phyloP scores from a whole-genome alignment of 1,284 basidiomycete genomes.

The Irpex sp. region DNA sequence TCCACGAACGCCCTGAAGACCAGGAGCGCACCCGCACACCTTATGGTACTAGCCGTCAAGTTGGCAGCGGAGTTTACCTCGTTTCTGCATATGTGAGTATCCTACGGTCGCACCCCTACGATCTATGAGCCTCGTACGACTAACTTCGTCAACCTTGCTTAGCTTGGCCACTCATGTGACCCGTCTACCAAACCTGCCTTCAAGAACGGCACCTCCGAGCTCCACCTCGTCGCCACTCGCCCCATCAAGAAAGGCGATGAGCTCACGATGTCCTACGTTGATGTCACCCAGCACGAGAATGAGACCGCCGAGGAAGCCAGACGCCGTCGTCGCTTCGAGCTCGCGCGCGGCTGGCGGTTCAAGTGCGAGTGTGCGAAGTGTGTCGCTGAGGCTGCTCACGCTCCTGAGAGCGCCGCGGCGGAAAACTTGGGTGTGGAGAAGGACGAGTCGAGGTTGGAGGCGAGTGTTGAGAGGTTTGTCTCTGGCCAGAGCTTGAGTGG shows the following conservation, averaged over 20 bases:
- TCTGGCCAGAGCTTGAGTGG: not conserved
- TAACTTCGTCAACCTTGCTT: not conserved
- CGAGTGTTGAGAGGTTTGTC: conserved; percentile 33
- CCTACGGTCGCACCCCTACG: not conserved
- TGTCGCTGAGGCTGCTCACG: conserved; percentile 37
- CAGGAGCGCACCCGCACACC: conserved; percentile 69
- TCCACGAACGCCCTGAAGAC: conserved; percentile 53
- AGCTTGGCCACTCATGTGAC: conserved; percentile 66
- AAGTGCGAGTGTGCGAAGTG: conserved; percentile 67
- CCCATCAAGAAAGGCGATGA: conserved; percentile 69
- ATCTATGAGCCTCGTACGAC: not conserved
- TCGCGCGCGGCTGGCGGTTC: conserved; percentile 77
- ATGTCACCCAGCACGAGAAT: conserved; percentile 46
- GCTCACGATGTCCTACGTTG: conserved; percentile 68
- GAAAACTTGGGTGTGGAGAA: conserved; percentile 34
- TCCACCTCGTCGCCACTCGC: conserved; percentile 59
- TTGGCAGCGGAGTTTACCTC: conserved; percentile 67
- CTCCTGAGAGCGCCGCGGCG: conserved; percentile 26
- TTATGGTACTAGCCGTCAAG: conserved; percentile 63
- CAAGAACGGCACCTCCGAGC: conserved; percentile 51
- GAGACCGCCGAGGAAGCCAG: conserved; percentile 52
- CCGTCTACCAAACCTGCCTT: conserved; percentile 63
- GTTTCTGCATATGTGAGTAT: conserved; percentile 65
- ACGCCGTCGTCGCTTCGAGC: conserved; percentile 59
- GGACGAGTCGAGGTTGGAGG: conserved; percentile 57